Evolutionary conservation across 768 basidiomycete genomes (phyloP).

Genomic region (Stropharia rugosoannulata): DNA sequence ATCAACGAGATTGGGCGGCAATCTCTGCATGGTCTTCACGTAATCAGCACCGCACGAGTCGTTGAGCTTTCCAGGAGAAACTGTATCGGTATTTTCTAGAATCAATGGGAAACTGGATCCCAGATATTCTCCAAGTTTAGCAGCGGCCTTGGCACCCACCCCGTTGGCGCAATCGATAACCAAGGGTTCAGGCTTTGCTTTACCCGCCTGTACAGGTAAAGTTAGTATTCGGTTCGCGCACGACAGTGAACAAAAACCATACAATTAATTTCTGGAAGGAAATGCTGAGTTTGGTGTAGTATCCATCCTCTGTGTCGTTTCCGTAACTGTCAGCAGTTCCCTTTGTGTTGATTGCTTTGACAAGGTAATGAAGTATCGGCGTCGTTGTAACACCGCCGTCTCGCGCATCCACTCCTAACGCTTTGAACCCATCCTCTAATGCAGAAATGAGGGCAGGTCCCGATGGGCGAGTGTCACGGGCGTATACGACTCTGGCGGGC

Average conservation of each 20-base stretch:
- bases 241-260: slow-evolving; percentile 27
- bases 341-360: slow-evolving; percentile 85
- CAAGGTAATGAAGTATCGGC: slow-evolving; percentile 94
- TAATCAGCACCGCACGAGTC: slow-evolving; percentile 91
- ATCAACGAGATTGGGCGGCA: slow-evolving; percentile 74
- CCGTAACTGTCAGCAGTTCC: slow-evolving; percentile 79
- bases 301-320: slow-evolving; percentile 77
- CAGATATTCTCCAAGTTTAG: slow-evolving; percentile 58
- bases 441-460: slow-evolving; percentile 74
- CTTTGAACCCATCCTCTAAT: slow-evolving; percentile 79
- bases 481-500: slow-evolving; percentile 85
- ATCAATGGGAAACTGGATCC: slow-evolving; percentile 59
- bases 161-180: slow-evolving; percentile 99
- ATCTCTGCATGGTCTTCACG: slow-evolving; percentile 89
- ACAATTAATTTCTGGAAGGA: slow-evolving; percentile 91
- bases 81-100: slow-evolving; percentile 67
- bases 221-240: slow-evolving; percentile 2
- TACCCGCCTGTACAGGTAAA: slow-evolving; percentile 47
- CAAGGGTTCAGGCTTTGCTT: slow-evolving; percentile 54
- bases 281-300: slow-evolving; percentile 74
- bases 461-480: slow-evolving; percentile 90
- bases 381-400: slow-evolving; percentile 90
- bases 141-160: slow-evolving; percentile 79
- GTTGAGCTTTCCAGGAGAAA: slow-evolving; percentile 75
- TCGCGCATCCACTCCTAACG: slow-evolving; percentile 64